Conservation (phyloP, 768 basidiomycete genomes). For the Xanthoconium purpureum region DNA sequence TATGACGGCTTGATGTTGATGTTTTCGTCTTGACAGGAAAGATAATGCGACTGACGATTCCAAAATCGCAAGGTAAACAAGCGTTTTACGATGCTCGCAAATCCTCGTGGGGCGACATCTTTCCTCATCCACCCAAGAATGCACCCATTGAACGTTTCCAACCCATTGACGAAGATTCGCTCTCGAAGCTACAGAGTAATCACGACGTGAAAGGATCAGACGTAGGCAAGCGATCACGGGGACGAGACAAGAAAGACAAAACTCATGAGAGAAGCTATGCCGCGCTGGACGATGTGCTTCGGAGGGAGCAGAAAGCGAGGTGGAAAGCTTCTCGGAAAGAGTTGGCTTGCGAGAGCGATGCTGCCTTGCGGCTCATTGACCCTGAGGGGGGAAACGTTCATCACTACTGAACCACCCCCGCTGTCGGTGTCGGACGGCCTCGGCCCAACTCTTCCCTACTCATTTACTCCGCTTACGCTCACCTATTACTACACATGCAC, state of each 20-base stretch:
- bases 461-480: neutral
- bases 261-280: constrained; percentile 23
- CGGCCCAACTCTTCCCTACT: too few species aligned
- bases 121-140: constrained; percentile 87
- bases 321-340: constrained; percentile 26
- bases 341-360: neutral
- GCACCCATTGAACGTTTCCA: constrained; percentile 61
- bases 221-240: constrained; percentile 49
- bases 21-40: constrained; percentile 51
- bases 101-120: constrained; percentile 90
- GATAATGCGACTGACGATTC: constrained; percentile 88
- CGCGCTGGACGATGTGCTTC: constrained; percentile 35
- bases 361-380: constrained; percentile 8
- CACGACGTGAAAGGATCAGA: constrained; percentile 44
- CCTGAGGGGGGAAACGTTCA: constrained; percentile 3
- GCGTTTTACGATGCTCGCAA: constrained; percentile 94
- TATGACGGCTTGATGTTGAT: neutral
- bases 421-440: too few species aligned
- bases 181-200: constrained; percentile 26
- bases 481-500: neutral
- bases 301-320: constrained; percentile 37
- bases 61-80: constrained; percentile 95
- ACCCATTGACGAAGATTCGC: constrained; percentile 28
- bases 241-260: constrained; percentile 26
- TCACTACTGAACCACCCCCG: constrained; percentile 3